Base-by-base conservation (phyloP, 192 early-diverging fungal species). In the Linnemannia hyalina region DNA sequence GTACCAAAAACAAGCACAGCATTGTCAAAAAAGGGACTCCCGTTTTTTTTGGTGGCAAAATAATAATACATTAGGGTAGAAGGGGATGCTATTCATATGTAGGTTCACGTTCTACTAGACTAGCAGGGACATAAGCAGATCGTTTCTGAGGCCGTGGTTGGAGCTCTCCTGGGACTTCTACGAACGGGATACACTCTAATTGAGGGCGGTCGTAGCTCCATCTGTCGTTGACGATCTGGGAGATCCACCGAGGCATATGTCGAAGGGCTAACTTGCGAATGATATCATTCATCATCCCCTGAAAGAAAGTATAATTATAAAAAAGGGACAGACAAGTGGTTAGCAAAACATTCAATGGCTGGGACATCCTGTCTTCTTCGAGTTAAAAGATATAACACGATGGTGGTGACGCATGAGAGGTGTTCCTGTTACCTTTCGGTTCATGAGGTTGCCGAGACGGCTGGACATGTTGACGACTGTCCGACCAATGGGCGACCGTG, bases 191-290 rank as follows among this genome's bases (percentile, higher is more conserved):
- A n/a, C 42, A 82, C 32, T 71, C 70, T 42, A 75, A 70, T n/a
- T 82, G 81, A 6, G 81, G 81, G 6, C 81, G 68, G 40, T 82
- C 74, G 63, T 82, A 68, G 26, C 68, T 77, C 42, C 70, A 57
- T 29, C 26, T 68, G 42, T 82, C 81, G 35, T 82, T 68, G 2
- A 52, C 29, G 6, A 77, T 22, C 6, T 71, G 81, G 15, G 38
- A 15, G 4, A 76, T 13, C 75, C 70, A 82, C 13, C 74, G 81
- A 3, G 81, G 75, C 26, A 69, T 71, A 47, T 63, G 63, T 35
- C 68, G 63, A 3, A 81, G 65, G 1, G 68, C 73, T 29, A 68
- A 68, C 47, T 81, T 81, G 36, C 80, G 60, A n/a, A 81, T 40
- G 18, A 81, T n/a, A 65, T 81, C 74, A 32, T 81, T 81, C 13